phyloP scores from a whole-genome alignment of 1,139 yeast genomes.

The Hanseniaspora uvarum region DNA sequence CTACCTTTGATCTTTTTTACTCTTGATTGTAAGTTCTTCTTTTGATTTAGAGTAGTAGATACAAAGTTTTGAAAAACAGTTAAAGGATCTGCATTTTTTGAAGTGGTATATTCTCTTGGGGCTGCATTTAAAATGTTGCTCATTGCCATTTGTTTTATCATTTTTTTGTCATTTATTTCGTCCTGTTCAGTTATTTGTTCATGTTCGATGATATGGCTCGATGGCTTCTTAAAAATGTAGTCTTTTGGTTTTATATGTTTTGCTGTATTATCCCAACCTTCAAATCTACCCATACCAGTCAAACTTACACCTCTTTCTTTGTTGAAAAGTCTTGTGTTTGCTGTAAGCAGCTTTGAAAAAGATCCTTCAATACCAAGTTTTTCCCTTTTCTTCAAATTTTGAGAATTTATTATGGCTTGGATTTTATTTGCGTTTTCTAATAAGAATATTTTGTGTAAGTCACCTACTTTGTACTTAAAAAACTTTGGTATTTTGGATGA shows the following conservation, averaged over 20 bases:
- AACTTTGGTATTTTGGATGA: neutral
- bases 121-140: neutral
- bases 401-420: neutral
- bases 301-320: slow-evolving; percentile 7
- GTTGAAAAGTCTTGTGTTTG: slow-evolving; percentile 3
- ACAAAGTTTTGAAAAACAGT: neutral
- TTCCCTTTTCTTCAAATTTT: neutral
- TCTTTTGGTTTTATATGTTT: neutral
- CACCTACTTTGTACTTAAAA: neutral
- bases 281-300: neutral
- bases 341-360: neutral
- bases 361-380: neutral
- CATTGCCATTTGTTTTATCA: neutral
- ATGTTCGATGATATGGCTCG: neutral
- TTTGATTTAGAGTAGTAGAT: neutral
- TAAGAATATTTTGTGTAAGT: neutral
- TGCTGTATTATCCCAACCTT: neutral
- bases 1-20: slow-evolving; percentile 2
- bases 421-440: neutral
- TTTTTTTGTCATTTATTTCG: neutral
- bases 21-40: neutral
- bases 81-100: neutral
- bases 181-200: neutral
- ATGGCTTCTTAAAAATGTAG: neutral
- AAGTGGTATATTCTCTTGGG: neutral